These are phyloP conservation scores for Berkeleyomyces rouxiae DNA, from an alignment of 2,329 filamentous ascomycete species.

Conservation along the genomic window DNA sequence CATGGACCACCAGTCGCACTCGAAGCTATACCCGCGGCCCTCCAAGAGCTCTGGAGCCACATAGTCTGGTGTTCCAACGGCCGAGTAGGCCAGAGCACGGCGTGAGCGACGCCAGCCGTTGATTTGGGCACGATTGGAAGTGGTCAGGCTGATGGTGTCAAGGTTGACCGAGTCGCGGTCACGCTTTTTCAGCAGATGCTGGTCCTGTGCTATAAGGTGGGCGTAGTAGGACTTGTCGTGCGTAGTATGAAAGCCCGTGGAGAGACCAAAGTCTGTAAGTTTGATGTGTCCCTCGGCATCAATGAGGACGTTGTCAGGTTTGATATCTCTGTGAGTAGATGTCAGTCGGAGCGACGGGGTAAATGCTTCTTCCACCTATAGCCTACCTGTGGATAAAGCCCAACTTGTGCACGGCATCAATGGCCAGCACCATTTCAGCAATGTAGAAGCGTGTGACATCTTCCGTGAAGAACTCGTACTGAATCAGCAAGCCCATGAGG, in stretches of 20 bases:
- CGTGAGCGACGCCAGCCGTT: slow-evolving; percentile 97
- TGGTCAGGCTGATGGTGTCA: slow-evolving; percentile 94
- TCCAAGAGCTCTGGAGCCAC: slow-evolving; percentile 98
- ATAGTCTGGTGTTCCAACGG: slow-evolving; percentile 94
- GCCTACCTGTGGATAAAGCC: slow-evolving; percentile 61
- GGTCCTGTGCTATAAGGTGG: slow-evolving; percentile 65
- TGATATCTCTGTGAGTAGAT: slow-evolving; percentile 55
- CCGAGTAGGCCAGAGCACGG: slow-evolving; percentile 92
- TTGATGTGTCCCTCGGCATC: slow-evolving; percentile 95
- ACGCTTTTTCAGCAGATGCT: slow-evolving; percentile 46
- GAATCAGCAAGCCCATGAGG: slow-evolving; percentile 73
- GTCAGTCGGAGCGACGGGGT: not conserved
- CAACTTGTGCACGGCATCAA: slow-evolving; percentile 64
- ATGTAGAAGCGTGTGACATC: slow-evolving; percentile 76
- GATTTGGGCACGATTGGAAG: slow-evolving; percentile 93
- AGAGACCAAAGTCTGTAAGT: slow-evolving; percentile 92
- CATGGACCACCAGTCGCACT: slow-evolving; percentile 98
- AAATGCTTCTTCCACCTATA: not conserved
- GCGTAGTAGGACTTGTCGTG: slow-evolving; percentile 98
- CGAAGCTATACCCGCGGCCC: slow-evolving; percentile 85
- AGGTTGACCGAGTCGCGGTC: slow-evolving; percentile 90
- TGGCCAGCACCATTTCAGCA: slow-evolving; percentile 64
- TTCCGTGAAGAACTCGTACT: slow-evolving; percentile 69
- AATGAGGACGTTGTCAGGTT: slow-evolving; percentile 94
- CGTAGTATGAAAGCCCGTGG: slow-evolving; percentile 92